These are phyloP conservation scores for Gorgonomyces haynaldii DNA, from an alignment of 192 early-diverging fungal genomes.

Conservation along the genomic window DNA sequence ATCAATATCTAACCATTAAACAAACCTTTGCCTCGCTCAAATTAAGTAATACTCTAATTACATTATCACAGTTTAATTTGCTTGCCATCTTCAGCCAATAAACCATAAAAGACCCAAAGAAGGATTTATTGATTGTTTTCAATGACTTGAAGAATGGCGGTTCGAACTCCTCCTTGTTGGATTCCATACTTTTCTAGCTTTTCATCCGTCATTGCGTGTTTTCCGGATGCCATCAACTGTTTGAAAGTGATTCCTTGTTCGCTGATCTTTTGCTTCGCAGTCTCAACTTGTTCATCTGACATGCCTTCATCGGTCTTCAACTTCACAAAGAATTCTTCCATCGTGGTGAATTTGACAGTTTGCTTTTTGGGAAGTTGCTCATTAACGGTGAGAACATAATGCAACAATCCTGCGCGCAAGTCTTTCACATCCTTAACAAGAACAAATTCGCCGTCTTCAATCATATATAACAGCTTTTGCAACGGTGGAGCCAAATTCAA, in stretches of 20 bases:
- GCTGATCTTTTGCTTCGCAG: neutral
- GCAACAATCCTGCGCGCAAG: neutral
- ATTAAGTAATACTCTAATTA: too few relatives aligned
- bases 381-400: neutral
- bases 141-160: constrained; percentile 1
- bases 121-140: neutral
- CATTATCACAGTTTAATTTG: too few relatives aligned
- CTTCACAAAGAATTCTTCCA: neutral
- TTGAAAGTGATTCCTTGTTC: neutral
- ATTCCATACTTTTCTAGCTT: constrained; percentile 2
- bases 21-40: too few relatives aligned
- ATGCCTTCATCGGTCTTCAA: neutral
- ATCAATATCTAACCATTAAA: too few relatives aligned
- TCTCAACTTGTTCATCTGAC: neutral
- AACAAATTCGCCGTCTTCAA: neutral
- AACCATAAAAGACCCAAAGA: neutral
- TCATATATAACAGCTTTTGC: neutral
- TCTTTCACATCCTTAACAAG: neutral
- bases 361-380: neutral
- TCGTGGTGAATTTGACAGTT: neutral
- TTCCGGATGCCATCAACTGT: neutral
- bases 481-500: neutral
- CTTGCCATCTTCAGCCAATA: neutral
- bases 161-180: neutral
- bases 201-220: neutral